Evolutionary conservation across 768 basidiomycete species (phyloP).

Genomic region (Jaapia argillacea): DNA sequence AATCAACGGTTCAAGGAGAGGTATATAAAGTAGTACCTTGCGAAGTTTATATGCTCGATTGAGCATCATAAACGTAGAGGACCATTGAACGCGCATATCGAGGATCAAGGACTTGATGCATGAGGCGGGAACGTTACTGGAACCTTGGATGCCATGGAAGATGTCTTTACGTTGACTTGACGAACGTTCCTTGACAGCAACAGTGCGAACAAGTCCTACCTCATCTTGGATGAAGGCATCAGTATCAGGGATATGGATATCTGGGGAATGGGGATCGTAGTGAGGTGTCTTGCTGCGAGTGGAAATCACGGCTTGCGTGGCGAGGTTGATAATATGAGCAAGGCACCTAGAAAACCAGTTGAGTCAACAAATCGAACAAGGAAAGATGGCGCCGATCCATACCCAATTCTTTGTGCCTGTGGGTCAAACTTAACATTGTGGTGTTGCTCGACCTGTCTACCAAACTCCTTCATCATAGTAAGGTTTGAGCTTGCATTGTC

Average conservation of each 20-base stretch:
- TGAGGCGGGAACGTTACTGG: neutral
- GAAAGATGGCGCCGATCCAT: neutral
- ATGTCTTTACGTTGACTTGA: slow-evolving; percentile 18
- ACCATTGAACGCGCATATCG: slow-evolving; percentile 24
- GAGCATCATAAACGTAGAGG: slow-evolving; percentile 21
- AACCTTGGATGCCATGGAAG: slow-evolving; percentile 10
- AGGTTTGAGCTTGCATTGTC: slow-evolving; percentile 28
- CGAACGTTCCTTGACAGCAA: slow-evolving; percentile 17
- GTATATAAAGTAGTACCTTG: neutral
- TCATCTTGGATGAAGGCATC: slow-evolving; percentile 10
- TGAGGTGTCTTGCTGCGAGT: slow-evolving; percentile 15
- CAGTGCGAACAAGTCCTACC: slow-evolving; percentile 17
- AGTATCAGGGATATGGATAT: slow-evolving; percentile 5
- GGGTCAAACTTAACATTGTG: slow-evolving; percentile 5
- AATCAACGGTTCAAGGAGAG: neutral
- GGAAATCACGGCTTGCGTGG: slow-evolving; percentile 18
- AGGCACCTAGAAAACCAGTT: slow-evolving; percentile 14
- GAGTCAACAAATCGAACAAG: neutral
- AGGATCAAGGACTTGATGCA: slow-evolving; percentile 12
- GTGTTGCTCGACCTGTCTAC: neutral
- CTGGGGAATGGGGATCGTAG: slow-evolving; percentile 14
- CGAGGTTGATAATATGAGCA: slow-evolving; percentile 24
- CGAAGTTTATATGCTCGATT: slow-evolving; percentile 5
- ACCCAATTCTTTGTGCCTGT: slow-evolving; percentile 8
- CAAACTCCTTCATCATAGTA: slow-evolving; percentile 23